Conservation (phyloP, 805 yeast genomes). For the Candida piceae region DNA sequence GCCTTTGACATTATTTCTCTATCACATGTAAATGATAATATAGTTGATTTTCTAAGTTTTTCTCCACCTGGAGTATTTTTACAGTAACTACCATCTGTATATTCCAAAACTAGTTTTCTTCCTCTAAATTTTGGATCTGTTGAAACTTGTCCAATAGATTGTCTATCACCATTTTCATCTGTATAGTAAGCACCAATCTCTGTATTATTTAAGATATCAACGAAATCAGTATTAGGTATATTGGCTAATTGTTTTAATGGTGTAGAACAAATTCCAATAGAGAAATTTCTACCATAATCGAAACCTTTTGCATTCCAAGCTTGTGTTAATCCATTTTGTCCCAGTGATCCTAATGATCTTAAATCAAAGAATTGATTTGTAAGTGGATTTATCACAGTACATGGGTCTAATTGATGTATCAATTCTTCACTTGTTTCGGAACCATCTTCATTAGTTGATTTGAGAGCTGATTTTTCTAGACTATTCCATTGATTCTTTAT, state of each 20-base stretch:
- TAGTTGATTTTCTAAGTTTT: conserved; percentile 52
- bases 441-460: not conserved
- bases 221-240: conserved; percentile 27
- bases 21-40: conserved; percentile 74
- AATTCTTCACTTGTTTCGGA: conserved; percentile 7
- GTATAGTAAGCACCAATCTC: conserved; percentile 56
- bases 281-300: conserved; percentile 68
- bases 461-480: not conserved
- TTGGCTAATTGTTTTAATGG: conserved; percentile 32
- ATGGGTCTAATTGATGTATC: conserved; percentile 27
- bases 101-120: conserved; percentile 62
- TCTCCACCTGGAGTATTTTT: conserved; percentile 40
- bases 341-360: conserved; percentile 31
- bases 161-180: conserved; percentile 37
- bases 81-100: conserved; percentile 64
- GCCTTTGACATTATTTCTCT: conserved; percentile 65
- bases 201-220: conserved; percentile 33
- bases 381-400: conserved; percentile 39
- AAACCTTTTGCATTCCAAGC: conserved; percentile 70
- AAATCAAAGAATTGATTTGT: conserved; percentile 45
- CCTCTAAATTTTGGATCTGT: conserved; percentile 67
- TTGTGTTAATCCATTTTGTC: conserved; percentile 27
- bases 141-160: conserved; percentile 58
- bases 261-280: conserved; percentile 66
- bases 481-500: conserved; percentile 8